These are phyloP conservation scores for Phytophthora lateralis DNA, from an alignment of 352 stramenopile genomes.

Conservation along the genomic window DNA sequence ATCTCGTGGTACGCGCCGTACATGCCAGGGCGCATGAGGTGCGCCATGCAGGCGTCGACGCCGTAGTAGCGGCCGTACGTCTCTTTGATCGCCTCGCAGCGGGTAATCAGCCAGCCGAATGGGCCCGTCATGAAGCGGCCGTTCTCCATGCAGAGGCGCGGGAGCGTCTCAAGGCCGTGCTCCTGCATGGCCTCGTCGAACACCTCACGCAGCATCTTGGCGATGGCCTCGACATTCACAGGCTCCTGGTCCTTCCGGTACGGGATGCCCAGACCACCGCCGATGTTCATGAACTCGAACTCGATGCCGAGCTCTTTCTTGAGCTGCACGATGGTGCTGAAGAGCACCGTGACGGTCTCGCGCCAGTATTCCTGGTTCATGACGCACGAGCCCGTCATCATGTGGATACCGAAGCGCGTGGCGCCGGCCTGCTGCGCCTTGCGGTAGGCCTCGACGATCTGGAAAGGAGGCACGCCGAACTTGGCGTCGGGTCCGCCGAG, in stretches of 20 bases:
- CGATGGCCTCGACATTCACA: conserved; percentile 75
- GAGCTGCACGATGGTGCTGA: conserved; percentile 81
- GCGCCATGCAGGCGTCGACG: conserved; percentile 89
- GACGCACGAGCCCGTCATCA: conserved; percentile 92
- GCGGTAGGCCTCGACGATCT: conserved; percentile 89
- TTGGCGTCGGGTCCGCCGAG: conserved; percentile 88
- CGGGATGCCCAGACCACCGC: conserved; percentile 86
- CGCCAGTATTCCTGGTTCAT: conserved; percentile 91
- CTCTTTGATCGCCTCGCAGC: conserved; percentile 88
- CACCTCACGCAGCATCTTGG: conserved; percentile 73
- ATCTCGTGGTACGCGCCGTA: conserved; percentile 92
- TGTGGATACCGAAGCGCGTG: conserved; percentile 91
- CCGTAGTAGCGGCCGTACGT: conserved; percentile 88
- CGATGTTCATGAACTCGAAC: conserved; percentile 93
- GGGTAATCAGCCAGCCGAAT: conserved; percentile 85
- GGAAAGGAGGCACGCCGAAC: conserved; percentile 88
- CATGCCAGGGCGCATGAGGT: conserved; percentile 92
- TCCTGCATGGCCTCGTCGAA: conserved; percentile 79
- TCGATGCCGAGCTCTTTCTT: conserved; percentile 84
- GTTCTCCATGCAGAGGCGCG: conserved; percentile 90
- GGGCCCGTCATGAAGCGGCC: conserved; percentile 89
- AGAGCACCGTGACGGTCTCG: conserved; percentile 85
- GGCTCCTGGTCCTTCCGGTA: conserved; percentile 78
- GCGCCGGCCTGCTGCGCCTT: conserved; percentile 77
- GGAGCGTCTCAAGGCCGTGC: conserved; percentile 64